phyloP scores from a whole-genome alignment of 2,329 filamentous ascomycete species.

The Fusarium circinatum region DNA sequence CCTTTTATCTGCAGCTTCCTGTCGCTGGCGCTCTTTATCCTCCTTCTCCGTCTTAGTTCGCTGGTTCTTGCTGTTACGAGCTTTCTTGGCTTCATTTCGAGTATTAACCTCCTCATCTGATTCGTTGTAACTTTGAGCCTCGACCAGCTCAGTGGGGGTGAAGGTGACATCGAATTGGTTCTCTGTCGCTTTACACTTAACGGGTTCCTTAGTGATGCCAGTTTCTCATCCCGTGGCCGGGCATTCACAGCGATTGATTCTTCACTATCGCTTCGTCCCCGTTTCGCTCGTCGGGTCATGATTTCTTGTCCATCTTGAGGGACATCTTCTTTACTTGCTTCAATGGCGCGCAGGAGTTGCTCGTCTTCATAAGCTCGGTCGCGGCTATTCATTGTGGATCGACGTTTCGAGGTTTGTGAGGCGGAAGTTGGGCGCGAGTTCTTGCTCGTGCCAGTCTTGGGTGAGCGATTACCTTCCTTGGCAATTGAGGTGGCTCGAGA shows the following conservation, averaged over 20 bases:
- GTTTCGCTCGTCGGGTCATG: slow-evolving; percentile 75
- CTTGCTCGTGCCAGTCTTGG: slow-evolving; percentile 70
- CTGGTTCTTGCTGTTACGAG: slow-evolving; percentile 68
- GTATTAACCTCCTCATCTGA: slow-evolving; percentile 75
- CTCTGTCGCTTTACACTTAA: slow-evolving; percentile 82
- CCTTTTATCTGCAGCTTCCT: slow-evolving; percentile 80
- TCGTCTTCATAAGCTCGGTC: slow-evolving; percentile 96
- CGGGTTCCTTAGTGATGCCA: slow-evolving; percentile 66
- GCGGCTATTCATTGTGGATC: slow-evolving; percentile 97
- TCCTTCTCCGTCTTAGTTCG: slow-evolving; percentile 74
- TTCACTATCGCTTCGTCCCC: slow-evolving; percentile 90
- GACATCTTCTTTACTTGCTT: slow-evolving; percentile 90
- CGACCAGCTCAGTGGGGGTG: slow-evolving; percentile 60
- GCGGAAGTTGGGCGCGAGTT: slow-evolving; percentile 63
- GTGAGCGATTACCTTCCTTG: slow-evolving; percentile 60
- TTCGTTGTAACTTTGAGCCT: slow-evolving; percentile 66
- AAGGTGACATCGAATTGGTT: slow-evolving; percentile 79
- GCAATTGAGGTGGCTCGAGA: slow-evolving; percentile 73
- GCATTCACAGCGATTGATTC: slow-evolving; percentile 72
- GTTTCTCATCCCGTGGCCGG: slow-evolving; percentile 33
- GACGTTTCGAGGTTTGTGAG: slow-evolving; percentile 74
- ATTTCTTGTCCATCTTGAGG: slow-evolving; percentile 61
- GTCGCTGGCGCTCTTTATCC: slow-evolving; percentile 77
- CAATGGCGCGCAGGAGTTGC: slow-evolving; percentile 86
- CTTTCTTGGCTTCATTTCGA: slow-evolving; percentile 67